Conservation (phyloP, 2,329 filamentous ascomycete genomes). For the Rhynchosporium secalis region DNA sequence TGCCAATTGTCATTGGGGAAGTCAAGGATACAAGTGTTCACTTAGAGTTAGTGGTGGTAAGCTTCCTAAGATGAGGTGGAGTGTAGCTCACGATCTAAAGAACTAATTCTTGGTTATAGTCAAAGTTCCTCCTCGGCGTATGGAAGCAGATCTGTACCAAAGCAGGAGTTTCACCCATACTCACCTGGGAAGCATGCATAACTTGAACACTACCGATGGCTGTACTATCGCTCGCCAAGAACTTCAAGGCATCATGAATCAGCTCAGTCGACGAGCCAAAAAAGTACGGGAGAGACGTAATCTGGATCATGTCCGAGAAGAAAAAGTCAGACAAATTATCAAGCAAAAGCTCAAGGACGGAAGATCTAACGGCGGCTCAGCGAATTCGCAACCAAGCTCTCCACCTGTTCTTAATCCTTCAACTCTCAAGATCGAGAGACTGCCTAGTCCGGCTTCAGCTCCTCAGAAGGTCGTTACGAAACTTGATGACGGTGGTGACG, state of each 20-base stretch:
- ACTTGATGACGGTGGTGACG: neutral
- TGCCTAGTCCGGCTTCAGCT: too few relatives aligned
- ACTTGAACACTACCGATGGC: neutral
- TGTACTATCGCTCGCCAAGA: neutral
- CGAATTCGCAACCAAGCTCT: too few relatives aligned
- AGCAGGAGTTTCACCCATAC: neutral
- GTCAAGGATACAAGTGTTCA: conserved; percentile 7
- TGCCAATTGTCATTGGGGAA: conserved; percentile 7
- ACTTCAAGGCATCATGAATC: conserved; percentile 3
- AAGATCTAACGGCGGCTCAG: too few relatives aligned
- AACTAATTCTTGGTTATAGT: neutral
- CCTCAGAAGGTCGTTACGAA: too few relatives aligned
- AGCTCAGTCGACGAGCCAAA: neutral
- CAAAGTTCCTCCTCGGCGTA: neutral
- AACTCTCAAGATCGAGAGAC: too few relatives aligned
- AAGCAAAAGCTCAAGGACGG: too few relatives aligned
- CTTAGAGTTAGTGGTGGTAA: neutral
- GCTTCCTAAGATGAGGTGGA: neutral
- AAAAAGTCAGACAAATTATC: neutral
- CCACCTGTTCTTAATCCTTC: too few relatives aligned
- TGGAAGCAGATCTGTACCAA: neutral
- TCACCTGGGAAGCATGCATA: conserved; percentile 1
- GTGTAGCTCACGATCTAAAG: neutral
- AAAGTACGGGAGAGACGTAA: neutral
- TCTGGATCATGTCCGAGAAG: neutral